phyloP scores from a whole-genome alignment of 2,329 filamentous ascomycete genomes.

The Sphaerulina musiva region DNA sequence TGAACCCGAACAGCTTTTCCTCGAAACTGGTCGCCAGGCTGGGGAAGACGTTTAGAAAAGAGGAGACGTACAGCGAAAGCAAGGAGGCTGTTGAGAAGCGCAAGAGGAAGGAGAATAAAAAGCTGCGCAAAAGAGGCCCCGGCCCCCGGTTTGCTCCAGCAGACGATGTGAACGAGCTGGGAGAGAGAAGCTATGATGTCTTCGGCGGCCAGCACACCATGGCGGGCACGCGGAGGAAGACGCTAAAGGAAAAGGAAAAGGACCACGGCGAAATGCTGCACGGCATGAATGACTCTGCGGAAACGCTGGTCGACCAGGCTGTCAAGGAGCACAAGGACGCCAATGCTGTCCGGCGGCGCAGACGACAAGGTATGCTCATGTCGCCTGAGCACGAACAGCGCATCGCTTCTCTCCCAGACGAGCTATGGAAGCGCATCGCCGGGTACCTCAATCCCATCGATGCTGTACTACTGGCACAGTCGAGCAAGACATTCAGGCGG shows the following conservation, averaged over 20 bases:
- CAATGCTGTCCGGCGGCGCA: slow-evolving; percentile 4
- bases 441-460: slow-evolving; percentile 42
- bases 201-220: slow-evolving; percentile 26
- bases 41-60: slow-evolving; percentile 26
- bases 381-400: slow-evolving; percentile 34
- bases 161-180: slow-evolving; percentile 29
- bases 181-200: slow-evolving; percentile 29
- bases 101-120: slow-evolving; percentile 21
- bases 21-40: slow-evolving; percentile 27
- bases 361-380: slow-evolving; percentile 12
- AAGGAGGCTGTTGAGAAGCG: slow-evolving; percentile 26
- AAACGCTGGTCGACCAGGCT: slow-evolving; percentile 28
- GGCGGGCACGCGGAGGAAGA: slow-evolving; percentile 9
- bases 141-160: slow-evolving; percentile 8
- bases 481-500: slow-evolving; percentile 43
- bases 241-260: slow-evolving; percentile 12
- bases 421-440: slow-evolving; percentile 44
- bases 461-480: slow-evolving; percentile 44
- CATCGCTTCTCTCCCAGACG: slow-evolving; percentile 41
- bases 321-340: slow-evolving; percentile 4
- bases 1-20: slow-evolving; percentile 27
- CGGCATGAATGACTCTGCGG: slow-evolving; percentile 33
- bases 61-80: slow-evolving; percentile 27
- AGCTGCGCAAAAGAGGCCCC: slow-evolving; percentile 19
- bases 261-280: slow-evolving; percentile 38